Evolutionary conservation across 2,329 filamentous ascomycete species (phyloP).

Genomic region (Chrysoporthe puriensis): DNA sequence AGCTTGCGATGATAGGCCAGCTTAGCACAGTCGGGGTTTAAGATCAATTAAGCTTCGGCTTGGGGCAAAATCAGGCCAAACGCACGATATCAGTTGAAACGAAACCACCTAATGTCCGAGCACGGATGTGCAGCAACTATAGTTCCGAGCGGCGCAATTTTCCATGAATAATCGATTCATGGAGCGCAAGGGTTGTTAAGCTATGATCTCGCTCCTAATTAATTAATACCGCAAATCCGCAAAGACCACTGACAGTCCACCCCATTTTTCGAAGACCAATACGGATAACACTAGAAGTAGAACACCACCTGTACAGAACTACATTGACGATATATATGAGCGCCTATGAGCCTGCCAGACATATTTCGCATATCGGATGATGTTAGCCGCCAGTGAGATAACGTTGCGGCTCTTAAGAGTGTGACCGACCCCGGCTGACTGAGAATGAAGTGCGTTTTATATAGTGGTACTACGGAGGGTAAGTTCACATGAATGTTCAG

Average conservation of each 20-base stretch:
- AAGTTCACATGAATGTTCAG: too few relatives aligned
- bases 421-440: too few relatives aligned
- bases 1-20: not conserved
- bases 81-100: constrained; percentile 25
- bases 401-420: too few relatives aligned
- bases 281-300: not conserved
- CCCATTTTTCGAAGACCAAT: not conserved
- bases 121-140: constrained; percentile 19
- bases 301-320: not conserved
- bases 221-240: not conserved
- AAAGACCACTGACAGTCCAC: not conserved
- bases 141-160: not conserved
- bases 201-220: not conserved
- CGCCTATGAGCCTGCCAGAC: not conserved
- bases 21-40: not conserved
- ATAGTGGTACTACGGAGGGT: too few relatives aligned
- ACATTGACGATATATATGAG: not conserved
- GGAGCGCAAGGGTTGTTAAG: not conserved
- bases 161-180: not conserved
- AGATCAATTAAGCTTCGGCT: constrained; percentile 7
- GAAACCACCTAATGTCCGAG: constrained; percentile 16
- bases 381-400: too few relatives aligned
- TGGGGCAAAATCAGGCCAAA: constrained; percentile 24
- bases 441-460: too few relatives aligned
- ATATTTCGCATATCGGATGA: not conserved